Evolutionary conservation across 495 filamentous ascomycete genomes (phyloP).

Genomic region (Cairneyella variabilis): DNA sequence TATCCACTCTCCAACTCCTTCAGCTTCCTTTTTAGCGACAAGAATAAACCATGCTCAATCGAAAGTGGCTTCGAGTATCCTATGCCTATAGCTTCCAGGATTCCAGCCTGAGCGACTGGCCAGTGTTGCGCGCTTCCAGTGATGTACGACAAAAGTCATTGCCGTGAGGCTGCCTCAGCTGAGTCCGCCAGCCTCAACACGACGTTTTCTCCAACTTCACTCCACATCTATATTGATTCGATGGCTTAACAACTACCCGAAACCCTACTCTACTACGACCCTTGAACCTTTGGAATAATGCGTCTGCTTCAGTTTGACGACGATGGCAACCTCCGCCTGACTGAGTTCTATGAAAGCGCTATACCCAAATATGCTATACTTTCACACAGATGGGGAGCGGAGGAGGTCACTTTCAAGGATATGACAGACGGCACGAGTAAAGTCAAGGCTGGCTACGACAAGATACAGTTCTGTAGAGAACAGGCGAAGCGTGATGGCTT

Average conservation of each 20-base stretch:
- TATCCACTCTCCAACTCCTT: too few species aligned
- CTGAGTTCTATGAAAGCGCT: conserved; percentile 5
- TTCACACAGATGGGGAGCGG: conserved; percentile 23
- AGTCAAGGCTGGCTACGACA: conserved; percentile 24
- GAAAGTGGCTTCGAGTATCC: conserved; percentile 1
- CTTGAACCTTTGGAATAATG: conserved; percentile 7
- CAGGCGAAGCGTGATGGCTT: conserved; percentile 21
- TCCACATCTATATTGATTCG: conserved; percentile 3
- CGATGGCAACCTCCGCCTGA: conserved; percentile 12
- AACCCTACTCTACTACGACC: conserved; percentile 6
- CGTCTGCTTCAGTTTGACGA: conserved; percentile 11
- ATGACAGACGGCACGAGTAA: conserved; percentile 4
- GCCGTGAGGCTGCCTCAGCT: conserved; percentile 11
- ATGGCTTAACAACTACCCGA: not conserved
- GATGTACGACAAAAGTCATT: conserved; percentile 8
- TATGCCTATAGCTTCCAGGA: conserved; percentile 11
- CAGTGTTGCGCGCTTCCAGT: conserved; percentile 14
- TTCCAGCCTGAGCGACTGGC: conserved; percentile 3
- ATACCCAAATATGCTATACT: conserved; percentile 26
- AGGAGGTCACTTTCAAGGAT: conserved; percentile 12
- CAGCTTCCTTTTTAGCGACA: not conserved
- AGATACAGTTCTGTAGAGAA: conserved; percentile 25
- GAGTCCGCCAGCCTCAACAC: conserved; percentile 16
- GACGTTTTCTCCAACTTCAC: conserved; percentile 12
- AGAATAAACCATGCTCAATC: conserved; percentile 11